Conservation (phyloP, 257 asterid species). For the Anisodus acutangulus region DNA sequence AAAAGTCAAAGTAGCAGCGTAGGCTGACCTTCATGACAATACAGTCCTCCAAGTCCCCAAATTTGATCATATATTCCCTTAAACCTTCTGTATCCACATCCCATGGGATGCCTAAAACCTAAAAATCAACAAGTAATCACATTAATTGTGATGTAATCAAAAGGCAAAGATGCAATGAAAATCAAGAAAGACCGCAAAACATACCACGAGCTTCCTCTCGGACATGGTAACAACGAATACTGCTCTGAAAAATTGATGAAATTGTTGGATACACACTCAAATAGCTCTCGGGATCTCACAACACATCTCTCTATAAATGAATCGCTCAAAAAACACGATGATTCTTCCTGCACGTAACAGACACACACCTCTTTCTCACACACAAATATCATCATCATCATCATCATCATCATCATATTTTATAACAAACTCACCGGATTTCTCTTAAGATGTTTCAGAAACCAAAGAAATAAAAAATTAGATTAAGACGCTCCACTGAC, state of each 20-base stretch:
- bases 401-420: constrained; percentile 44
- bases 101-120: constrained; percentile 99
- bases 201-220: constrained; percentile 92
- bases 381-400: constrained; percentile 50
- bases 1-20: background rate
- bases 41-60: constrained; percentile 95
- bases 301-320: constrained; percentile 51
- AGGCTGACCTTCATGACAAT: constrained; percentile 90
- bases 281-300: constrained; percentile 56
- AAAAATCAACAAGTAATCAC: constrained; percentile 24
- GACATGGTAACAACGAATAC: constrained; percentile 53
- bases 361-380: constrained; percentile 92
- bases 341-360: constrained; percentile 91
- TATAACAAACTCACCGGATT: constrained; percentile 62
- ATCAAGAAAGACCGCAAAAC: constrained; percentile 34
- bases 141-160: background rate
- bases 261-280: constrained; percentile 34
- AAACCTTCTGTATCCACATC: constrained; percentile 92
- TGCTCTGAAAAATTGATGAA: background rate
- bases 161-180: background rate
- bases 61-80: constrained; percentile 92
- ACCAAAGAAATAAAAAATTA: constrained; percentile 26
- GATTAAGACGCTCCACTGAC: constrained; percentile 57
- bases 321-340: constrained; percentile 66
- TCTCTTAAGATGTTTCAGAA: constrained; percentile 28